Percentiles rank a stretch among this genome's conserved stretches.
phyloP scores from a whole-genome alignment of 306 rosid species.

The Glycyrrhiza uralensis region DNA sequence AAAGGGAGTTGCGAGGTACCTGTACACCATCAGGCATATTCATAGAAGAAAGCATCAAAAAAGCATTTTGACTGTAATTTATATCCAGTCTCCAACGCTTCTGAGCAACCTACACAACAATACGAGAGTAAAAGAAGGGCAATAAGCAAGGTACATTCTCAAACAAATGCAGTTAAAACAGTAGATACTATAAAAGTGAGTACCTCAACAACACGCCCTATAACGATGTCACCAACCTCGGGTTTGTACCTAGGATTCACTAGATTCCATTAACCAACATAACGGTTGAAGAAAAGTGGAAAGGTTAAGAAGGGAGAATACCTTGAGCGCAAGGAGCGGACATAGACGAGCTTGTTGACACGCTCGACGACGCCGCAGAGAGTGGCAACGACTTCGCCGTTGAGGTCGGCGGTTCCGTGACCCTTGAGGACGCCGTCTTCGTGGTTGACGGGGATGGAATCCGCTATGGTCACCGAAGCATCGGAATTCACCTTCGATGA shows the following conservation, averaged over 20 bases:
- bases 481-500: slow-evolving; percentile 66
- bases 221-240: slow-evolving; percentile 85
- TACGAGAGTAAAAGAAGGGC: background rate
- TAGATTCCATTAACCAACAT: background rate
- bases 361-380: slow-evolving; percentile 86
- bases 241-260: slow-evolving; percentile 69
- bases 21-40: slow-evolving; percentile 92
- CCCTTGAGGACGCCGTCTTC: slow-evolving; percentile 85
- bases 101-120: slow-evolving; percentile 61
- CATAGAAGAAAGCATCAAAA: slow-evolving; percentile 94
- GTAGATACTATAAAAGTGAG: background rate
- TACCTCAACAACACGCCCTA: slow-evolving; percentile 89
- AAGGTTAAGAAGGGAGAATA: background rate
- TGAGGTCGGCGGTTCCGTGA: slow-evolving; percentile 75
- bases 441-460: slow-evolving; percentile 69
- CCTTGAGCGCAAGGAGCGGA: slow-evolving; percentile 75
- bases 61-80: slow-evolving; percentile 77
- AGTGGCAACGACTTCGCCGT: slow-evolving; percentile 77
- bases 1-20: slow-evolving; percentile 40
- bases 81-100: slow-evolving; percentile 94
- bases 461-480: slow-evolving; percentile 80
- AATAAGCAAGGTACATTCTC: background rate
- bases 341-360: slow-evolving; percentile 86
- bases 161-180: background rate
- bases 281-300: background rate